Evolutionary conservation across 371 early-diverging fungal species (phyloP), one percentile per base, ranked within the genome.

Genomic region (Conidiobolus incongruus): DNA sequence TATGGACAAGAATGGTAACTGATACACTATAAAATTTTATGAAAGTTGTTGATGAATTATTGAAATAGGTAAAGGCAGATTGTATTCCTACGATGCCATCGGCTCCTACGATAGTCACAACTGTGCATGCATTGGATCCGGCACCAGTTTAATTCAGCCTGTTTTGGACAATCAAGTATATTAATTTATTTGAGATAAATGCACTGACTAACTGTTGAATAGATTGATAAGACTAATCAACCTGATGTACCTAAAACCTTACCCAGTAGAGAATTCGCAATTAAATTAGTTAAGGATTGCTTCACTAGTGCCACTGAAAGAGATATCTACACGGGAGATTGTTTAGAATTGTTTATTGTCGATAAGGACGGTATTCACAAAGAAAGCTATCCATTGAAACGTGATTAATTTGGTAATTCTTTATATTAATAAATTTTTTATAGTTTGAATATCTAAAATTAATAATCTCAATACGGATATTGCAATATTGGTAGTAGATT

Each of bases 301-400:
- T 99, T 99, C 61, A 86, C 88, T 13, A 77, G 89, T 21, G 99
- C 97, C 24, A 81, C 98, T 4, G 99, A 99, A 64, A 83, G 98
- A 52, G 98, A 99, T 63, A 98, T 99, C 47, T 82, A 98, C 65
- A 99, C 99, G 13, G 99, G 99, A 50, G 99, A 99, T 63, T 72
- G 63, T 54, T 63, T 99, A 11, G 92, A 99, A 52, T 73, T 99
- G 49, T 93, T 77, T 57, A 70, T 90, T 35, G 72, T 98, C 39
- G 80, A 71, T 42, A 70, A 64, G 50, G 73, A 75, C 15, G 87
- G 85, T 28, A 79, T 91, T 28, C 65, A 68, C 44, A 65, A 74
- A 50, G 68, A 81, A 56, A 57, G 60, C 48, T 62, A 70, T 52
- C 69, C 66, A 32, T 66, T 98, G 60, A 81, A 77, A 71, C 68